phyloP scores from a whole-genome alignment of 306 rosid species.

The Glycine tomentella region DNA sequence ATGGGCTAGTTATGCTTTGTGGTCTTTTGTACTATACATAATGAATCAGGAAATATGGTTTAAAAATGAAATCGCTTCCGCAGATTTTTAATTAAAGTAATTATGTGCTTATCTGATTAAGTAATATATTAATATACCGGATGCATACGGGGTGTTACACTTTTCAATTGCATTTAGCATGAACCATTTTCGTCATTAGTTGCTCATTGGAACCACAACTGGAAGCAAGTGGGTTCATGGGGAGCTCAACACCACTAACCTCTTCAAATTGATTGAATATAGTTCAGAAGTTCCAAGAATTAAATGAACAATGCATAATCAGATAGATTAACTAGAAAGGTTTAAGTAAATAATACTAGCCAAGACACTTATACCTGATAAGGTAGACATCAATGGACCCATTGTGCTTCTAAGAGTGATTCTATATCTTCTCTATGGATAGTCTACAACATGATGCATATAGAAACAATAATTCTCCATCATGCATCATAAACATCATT shows the following conservation, averaged over 20 bases:
- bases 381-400: conserved; percentile 99
- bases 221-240: conserved; percentile 77
- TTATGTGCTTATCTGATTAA: too few species aligned
- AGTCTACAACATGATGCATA: conserved; percentile 81
- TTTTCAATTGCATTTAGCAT: conserved; percentile 59
- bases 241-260: conserved; percentile 66
- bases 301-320: conserved; percentile 31
- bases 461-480: conserved; percentile 49
- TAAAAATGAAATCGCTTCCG: too few species aligned
- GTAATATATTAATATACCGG: too few species aligned
- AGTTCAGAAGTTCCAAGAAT: conserved; percentile 38
- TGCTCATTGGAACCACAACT: conserved; percentile 84
- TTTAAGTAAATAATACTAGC: conserved; percentile 27
- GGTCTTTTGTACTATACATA: too few species aligned
- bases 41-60: too few species aligned
- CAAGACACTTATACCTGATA: conserved; percentile 73
- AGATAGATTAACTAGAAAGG: conserved; percentile 11
- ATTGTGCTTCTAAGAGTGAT: conserved; percentile 96
- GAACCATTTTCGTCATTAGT: conserved; percentile 57
- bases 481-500: conserved; percentile 45
- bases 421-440: conserved; percentile 89
- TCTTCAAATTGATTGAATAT: conserved; percentile 89
- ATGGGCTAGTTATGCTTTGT: too few species aligned
- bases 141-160: too few species aligned
- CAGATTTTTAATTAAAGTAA: too few species aligned